Evolutionary conservation across 2,329 filamentous ascomycete genomes (phyloP).

Genomic region (Zarea fungicola): DNA sequence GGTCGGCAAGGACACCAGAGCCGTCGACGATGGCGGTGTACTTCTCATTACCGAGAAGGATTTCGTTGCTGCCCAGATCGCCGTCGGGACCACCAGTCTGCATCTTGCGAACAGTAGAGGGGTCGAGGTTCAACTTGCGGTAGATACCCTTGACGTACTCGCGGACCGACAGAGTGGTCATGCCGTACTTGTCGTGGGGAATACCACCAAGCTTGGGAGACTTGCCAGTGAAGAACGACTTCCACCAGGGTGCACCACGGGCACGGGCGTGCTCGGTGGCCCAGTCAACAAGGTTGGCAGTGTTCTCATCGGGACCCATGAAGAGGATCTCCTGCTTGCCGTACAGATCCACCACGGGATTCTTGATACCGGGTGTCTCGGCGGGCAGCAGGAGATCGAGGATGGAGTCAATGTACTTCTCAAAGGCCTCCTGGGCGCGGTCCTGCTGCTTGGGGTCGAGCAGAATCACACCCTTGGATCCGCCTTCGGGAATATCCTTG

Average conservation of each 20-base stretch:
- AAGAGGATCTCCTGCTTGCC: slow-evolving; percentile 96
- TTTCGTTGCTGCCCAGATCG: slow-evolving; percentile 96
- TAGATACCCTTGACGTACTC: slow-evolving; percentile 97
- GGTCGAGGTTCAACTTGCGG: slow-evolving; percentile 87
- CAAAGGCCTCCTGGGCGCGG: slow-evolving; percentile 85
- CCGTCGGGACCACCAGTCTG: slow-evolving; percentile 97
- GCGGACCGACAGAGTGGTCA: slow-evolving; percentile 95
- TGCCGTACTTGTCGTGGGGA: slow-evolving; percentile 91
- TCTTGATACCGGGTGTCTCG: slow-evolving; percentile 93
- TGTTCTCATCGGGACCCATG: slow-evolving; percentile 99
- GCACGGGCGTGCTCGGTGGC: slow-evolving; percentile 89
- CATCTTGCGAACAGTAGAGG: slow-evolving; percentile 80
- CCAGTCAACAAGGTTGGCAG: slow-evolving; percentile 94
- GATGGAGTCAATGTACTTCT: slow-evolving; percentile 99
- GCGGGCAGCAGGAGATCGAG: slow-evolving; percentile 89
- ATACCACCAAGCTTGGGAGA: slow-evolving; percentile 94
- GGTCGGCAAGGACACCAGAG: slow-evolving; percentile 89
- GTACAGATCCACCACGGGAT: slow-evolving; percentile 92
- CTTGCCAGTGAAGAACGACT: slow-evolving; percentile 99
- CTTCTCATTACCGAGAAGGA: slow-evolving; percentile 90
- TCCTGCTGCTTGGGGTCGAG: slow-evolving; percentile 93
- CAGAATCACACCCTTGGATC: slow-evolving; percentile 95
- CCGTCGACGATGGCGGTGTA: slow-evolving; percentile 96
- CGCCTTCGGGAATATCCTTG: slow-evolving; percentile 98
- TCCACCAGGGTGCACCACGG: slow-evolving; percentile 96